A percentile compares a stretch with the other conserved stretches of the same genome.
Conservation (phyloP, 2,329 filamentous ascomycete species). For the Trichoderma simmonsii region DNA sequence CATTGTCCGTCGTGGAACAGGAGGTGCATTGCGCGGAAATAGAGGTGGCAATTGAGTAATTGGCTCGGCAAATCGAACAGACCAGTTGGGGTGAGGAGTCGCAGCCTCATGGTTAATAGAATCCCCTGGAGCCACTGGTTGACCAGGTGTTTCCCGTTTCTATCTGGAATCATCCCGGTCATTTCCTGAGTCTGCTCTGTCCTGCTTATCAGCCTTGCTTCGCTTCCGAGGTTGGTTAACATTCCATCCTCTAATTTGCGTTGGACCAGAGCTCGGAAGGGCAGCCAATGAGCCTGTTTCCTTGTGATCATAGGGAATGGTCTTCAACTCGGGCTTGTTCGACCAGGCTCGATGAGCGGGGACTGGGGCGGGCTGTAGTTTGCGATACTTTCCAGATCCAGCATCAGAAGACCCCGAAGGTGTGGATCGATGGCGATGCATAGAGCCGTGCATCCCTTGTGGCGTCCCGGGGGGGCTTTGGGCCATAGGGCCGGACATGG, state of each 20-base stretch:
- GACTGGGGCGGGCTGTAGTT: constrained; percentile 57
- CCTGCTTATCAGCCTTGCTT: constrained; percentile 35
- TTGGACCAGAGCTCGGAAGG: constrained; percentile 54
- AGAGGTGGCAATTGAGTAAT: constrained; percentile 22
- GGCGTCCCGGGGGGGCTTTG: constrained; percentile 38
- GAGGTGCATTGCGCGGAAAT: neutral
- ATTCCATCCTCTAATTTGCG: constrained; percentile 57
- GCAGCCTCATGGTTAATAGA: constrained; percentile 20
- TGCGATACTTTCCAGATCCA: constrained; percentile 49
- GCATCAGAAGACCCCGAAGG: constrained; percentile 39
- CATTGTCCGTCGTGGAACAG: neutral
- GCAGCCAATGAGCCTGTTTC: constrained; percentile 55
- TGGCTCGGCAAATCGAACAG: constrained; percentile 26
- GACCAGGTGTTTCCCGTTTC: constrained; percentile 28
- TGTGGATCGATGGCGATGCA: constrained; percentile 37
- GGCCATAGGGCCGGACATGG: constrained; percentile 30
- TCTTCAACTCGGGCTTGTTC: constrained; percentile 53
- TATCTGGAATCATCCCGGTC: constrained; percentile 41
- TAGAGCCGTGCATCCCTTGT: constrained; percentile 30
- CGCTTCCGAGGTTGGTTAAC: constrained; percentile 41
- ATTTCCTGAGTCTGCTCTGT: constrained; percentile 31
- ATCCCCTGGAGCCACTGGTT: neutral
- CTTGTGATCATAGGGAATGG: constrained; percentile 59
- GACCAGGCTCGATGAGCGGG: constrained; percentile 49
- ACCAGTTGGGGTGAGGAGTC: constrained; percentile 21